A percentile compares a stretch with the other conserved stretches of the same genome.
Conservation (phyloP, 257 asterid genomes). For the Penstemon newberryi region DNA sequence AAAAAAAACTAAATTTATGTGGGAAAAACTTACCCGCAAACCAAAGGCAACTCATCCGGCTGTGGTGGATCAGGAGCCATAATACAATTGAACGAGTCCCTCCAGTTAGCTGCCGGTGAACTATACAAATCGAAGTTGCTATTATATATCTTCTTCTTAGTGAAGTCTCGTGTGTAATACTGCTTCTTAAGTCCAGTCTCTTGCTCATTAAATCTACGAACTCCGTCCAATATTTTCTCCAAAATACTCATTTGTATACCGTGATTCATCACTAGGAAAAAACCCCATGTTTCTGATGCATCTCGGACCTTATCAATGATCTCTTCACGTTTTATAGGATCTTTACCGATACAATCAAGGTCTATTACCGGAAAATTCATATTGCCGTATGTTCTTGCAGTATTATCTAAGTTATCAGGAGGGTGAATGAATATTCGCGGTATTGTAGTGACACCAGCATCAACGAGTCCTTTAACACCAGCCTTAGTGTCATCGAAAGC, state of each 20-base stretch:
- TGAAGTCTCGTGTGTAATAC: slow-evolving; percentile 53
- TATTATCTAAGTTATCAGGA: slow-evolving; percentile 12
- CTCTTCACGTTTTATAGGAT: slow-evolving; percentile 32
- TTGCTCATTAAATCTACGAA: slow-evolving; percentile 51
- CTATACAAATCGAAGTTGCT: slow-evolving; percentile 54
- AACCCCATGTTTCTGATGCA: slow-evolving; percentile 53
- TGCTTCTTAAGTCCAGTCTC: slow-evolving; percentile 47
- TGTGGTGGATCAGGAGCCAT: slow-evolving; percentile 54
- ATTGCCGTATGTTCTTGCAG: not conserved
- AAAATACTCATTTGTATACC: slow-evolving; percentile 47
- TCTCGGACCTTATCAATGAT: slow-evolving; percentile 34
- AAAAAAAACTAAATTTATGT: too few species aligned
- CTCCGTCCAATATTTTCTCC: slow-evolving; percentile 57
- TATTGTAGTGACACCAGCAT: slow-evolving; percentile 38
- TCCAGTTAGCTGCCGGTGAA: slow-evolving; percentile 52
- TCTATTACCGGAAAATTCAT: slow-evolving; percentile 48
- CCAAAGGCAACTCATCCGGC: slow-evolving; percentile 48
- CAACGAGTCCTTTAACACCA: slow-evolving; percentile 68
- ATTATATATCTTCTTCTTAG: slow-evolving; percentile 44
- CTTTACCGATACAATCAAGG: slow-evolving; percentile 28
- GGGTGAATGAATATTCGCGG: slow-evolving; percentile 48
- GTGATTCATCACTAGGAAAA: slow-evolving; percentile 65
- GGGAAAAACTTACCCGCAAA: too few species aligned
- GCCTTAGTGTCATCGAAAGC: slow-evolving; percentile 53
- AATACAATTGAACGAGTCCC: slow-evolving; percentile 48